Conservation (phyloP, 2,329 filamentous ascomycete species). For the Diplodia sapinea region DNA sequence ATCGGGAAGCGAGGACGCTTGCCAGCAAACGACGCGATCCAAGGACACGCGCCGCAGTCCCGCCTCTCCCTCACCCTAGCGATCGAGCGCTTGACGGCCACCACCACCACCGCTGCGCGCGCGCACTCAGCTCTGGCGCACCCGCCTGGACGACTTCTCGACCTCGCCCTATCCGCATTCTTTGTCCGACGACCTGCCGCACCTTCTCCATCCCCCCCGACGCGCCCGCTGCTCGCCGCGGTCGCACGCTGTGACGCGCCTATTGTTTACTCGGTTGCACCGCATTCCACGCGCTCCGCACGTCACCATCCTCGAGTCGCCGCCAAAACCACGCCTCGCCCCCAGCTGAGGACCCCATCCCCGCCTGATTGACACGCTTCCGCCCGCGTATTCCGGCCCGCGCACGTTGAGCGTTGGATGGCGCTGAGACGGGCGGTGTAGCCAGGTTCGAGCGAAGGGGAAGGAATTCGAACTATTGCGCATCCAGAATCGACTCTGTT, state of each 20-base stretch:
- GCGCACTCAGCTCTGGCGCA: constrained; percentile 15
- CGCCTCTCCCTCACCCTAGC: constrained; percentile 22
- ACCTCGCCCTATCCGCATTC: constrained; percentile 26
- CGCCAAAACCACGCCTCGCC: constrained; percentile 27
- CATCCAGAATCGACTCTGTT: constrained; percentile 27
- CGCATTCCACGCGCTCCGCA: constrained; percentile 30
- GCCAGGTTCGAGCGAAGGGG: constrained; percentile 27
- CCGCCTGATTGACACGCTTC: constrained; percentile 25
- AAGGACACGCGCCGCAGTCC: constrained; percentile 21
- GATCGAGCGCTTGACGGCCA: constrained; percentile 21
- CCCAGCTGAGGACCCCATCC: constrained; percentile 5
- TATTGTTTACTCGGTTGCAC: constrained; percentile 32
- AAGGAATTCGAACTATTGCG: constrained; percentile 31
- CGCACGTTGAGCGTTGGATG: constrained; percentile 29
- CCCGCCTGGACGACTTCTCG: constrained; percentile 8
- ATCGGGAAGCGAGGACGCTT: constrained; percentile 17
- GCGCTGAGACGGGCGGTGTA: constrained; percentile 31
- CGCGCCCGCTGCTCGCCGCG: constrained; percentile 18
- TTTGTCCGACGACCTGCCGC: constrained; percentile 22
- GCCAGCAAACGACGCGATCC: constrained; percentile 30
- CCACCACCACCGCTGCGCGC: constrained; percentile 18
- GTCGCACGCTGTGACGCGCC: constrained; percentile 29
- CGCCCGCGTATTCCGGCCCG: constrained; percentile 19
- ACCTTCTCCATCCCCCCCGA: constrained; percentile 4
- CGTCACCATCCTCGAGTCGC: constrained; percentile 28